These are phyloP conservation scores for Vicia faba DNA, from an alignment of 306 rosid genomes.

Conservation along the genomic window DNA sequence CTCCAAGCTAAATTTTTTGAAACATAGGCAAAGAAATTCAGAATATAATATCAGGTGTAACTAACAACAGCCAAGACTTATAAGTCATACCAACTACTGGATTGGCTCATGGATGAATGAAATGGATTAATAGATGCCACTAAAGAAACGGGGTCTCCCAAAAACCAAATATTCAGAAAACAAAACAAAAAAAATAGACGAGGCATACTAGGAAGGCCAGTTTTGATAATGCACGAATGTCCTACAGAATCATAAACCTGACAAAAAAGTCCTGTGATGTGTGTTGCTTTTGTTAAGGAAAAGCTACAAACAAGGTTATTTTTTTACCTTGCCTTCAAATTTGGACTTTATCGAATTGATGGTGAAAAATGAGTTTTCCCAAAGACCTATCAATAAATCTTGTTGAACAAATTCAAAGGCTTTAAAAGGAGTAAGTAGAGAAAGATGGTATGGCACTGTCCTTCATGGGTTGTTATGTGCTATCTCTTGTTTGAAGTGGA, in stretches of 20 bases:
- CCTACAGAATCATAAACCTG: not conserved
- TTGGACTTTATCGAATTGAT: not conserved
- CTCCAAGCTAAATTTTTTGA: not conserved
- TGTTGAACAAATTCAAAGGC: not conserved
- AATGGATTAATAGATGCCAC: not conserved
- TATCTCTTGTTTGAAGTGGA: not conserved
- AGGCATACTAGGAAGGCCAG: not conserved
- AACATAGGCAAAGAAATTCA: constrained; percentile 17
- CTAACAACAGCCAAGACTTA: not conserved
- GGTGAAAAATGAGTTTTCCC: not conserved
- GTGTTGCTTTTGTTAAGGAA: not conserved
- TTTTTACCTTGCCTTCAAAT: not conserved
- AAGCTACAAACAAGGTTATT: not conserved
- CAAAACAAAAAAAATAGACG: constrained; percentile 5
- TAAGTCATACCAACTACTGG: not conserved
- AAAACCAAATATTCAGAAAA: not conserved
- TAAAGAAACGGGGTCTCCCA: not conserved
- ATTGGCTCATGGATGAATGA: not conserved
- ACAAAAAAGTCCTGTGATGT: not conserved
- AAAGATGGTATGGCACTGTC: not conserved
- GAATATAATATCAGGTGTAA: constrained; percentile 9
- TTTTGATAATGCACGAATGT: not conserved
- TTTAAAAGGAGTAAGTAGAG: not conserved
- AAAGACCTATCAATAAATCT: not conserved
- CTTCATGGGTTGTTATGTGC: not conserved